A percentile compares a stretch with the other conserved stretches of the same genome.
Conservation (phyloP, 371 early-diverging fungal genomes). For the Vittaforma corneae region DNA sequence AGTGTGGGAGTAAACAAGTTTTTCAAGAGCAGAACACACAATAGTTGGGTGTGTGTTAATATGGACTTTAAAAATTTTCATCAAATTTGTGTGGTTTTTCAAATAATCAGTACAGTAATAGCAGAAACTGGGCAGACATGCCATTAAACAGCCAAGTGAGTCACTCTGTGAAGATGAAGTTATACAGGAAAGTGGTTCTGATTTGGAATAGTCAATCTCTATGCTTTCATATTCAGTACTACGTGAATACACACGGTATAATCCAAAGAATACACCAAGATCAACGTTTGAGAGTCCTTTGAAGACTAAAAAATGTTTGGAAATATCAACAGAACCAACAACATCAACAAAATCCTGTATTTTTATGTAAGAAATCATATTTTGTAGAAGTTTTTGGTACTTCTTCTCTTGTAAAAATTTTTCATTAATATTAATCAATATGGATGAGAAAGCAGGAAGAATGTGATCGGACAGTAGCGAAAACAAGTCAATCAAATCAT, state of each 20-base stretch:
- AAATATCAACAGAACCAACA: neutral
- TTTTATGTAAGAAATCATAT: conserved; percentile 6
- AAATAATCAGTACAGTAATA: conserved; percentile 19
- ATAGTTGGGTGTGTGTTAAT: neutral
- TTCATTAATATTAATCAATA: conserved; percentile 2
- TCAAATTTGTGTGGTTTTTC: neutral
- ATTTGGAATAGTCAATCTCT: too few relatives aligned
- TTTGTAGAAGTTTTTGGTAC: neutral
- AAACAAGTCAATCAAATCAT: neutral
- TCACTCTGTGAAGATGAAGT: too few relatives aligned
- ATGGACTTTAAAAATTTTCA: neutral
- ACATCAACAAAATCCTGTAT: conserved; percentile 13
- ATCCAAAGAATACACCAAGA: neutral
- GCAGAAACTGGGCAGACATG: conserved; percentile 4
- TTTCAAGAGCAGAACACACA: neutral
- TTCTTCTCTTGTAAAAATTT: neutral
- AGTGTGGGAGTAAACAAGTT: conserved; percentile 4
- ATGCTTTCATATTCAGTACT: neutral
- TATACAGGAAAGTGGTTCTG: too few relatives aligned
- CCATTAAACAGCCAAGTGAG: neutral
- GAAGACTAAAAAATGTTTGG: conserved; percentile 10
- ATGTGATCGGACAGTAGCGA: conserved; percentile 3
- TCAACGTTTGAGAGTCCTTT: conserved; percentile 5
- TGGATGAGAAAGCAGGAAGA: neutral
- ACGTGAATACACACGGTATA: neutral